These are phyloP conservation scores for Arxiozyma telluris DNA, from an alignment of 1,139 yeast species.

Conservation along the genomic window DNA sequence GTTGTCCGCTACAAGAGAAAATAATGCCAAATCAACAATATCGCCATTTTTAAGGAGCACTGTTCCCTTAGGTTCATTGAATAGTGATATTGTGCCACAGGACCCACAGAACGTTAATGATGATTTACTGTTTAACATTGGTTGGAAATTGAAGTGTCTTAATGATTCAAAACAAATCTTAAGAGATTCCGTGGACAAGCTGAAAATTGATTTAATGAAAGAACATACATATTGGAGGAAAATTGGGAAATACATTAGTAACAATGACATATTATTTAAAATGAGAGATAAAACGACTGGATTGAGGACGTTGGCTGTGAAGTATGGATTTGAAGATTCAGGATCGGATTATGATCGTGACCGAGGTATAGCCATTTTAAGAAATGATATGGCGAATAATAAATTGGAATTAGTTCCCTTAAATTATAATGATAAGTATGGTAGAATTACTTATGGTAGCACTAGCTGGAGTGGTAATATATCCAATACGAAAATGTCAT, in stretches of 20 bases:
- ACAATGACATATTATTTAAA: conserved; percentile 66
- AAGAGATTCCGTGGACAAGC: conserved; percentile 41
- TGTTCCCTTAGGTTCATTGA: conserved; percentile 73
- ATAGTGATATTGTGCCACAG: conserved; percentile 46
- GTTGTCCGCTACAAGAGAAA: conserved; percentile 74
- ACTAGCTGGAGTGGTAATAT: not conserved
- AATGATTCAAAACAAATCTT: conserved; percentile 47
- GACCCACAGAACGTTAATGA: conserved; percentile 9
- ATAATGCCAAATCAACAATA: conserved; percentile 78
- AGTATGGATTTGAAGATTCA: conserved; percentile 85
- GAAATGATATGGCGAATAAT: conserved; percentile 33
- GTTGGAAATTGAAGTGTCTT: conserved; percentile 78
- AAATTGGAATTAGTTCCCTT: conserved; percentile 35
- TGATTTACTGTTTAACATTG: conserved; percentile 27
- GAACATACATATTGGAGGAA: conserved; percentile 73
- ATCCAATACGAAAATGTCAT: too few species aligned
- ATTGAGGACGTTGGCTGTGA: conserved; percentile 56
- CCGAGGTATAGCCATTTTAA: conserved; percentile 63
- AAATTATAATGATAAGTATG: conserved; percentile 5
- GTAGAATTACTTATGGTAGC: conserved; percentile 17
- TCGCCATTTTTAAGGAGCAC: conserved; percentile 76
- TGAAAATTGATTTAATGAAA: conserved; percentile 46
- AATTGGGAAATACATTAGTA: conserved; percentile 35
- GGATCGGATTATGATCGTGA: conserved; percentile 67
- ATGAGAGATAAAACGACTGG: conserved; percentile 45